Evolutionary conservation across 2,329 filamentous ascomycete species (phyloP).

Genomic region (Fonsecaea nubica): DNA sequence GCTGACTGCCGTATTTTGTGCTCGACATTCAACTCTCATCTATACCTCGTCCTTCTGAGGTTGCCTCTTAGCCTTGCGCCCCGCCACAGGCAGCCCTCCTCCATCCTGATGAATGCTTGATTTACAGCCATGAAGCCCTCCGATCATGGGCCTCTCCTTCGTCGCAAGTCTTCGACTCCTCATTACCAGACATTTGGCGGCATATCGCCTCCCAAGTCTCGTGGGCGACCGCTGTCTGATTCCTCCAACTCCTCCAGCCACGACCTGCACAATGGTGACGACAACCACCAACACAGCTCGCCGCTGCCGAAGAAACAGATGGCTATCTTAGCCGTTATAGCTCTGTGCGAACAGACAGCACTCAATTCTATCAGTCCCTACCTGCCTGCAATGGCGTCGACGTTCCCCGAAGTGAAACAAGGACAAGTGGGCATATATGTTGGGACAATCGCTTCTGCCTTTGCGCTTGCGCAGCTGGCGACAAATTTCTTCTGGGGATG

Average conservation of each 20-base stretch:
- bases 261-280: constrained; percentile 44
- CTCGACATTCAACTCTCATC: neutral
- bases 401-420: constrained; percentile 78
- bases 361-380: constrained; percentile 97
- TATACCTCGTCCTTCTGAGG: neutral
- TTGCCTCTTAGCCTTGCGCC: neutral
- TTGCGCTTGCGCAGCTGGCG: constrained; percentile 87
- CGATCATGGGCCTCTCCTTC: constrained; percentile 43
- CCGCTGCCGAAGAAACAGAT: constrained; percentile 85
- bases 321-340: constrained; percentile 82
- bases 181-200: constrained; percentile 58
- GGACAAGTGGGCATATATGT: constrained; percentile 83
- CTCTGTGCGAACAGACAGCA: constrained; percentile 91
- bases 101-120: constrained; percentile 18
- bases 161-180: constrained; percentile 52
- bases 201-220: constrained; percentile 53
- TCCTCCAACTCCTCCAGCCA: constrained; percentile 49
- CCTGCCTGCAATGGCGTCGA: constrained; percentile 86
- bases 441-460: constrained; percentile 85
- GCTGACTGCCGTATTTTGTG: neutral
- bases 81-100: constrained; percentile 5
- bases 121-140: constrained; percentile 38
- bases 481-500: constrained; percentile 94
- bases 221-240: constrained; percentile 52
- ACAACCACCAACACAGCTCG: constrained; percentile 51